Conservation (phyloP, 1,284 basidiomycete species). For the Sporisorium reilianum region DNA sequence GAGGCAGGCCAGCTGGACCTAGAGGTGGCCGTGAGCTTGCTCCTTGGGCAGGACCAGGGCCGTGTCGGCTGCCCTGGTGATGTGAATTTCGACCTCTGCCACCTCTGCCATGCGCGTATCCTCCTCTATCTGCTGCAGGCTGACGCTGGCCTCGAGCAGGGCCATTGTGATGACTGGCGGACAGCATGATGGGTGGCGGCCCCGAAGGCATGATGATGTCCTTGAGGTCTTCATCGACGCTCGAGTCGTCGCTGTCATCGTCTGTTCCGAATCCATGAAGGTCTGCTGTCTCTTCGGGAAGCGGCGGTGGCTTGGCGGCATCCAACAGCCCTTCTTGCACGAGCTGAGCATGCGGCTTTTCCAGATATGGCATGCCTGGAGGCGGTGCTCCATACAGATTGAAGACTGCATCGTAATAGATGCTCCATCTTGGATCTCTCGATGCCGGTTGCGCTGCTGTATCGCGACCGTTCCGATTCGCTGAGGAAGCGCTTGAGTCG, state of each 20-base stretch:
- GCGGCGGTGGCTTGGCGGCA: conserved; percentile 36
- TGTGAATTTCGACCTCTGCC: conserved; percentile 14
- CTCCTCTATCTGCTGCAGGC: not conserved
- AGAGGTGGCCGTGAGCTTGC: conserved; percentile 1
- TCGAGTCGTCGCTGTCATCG: conserved; percentile 53
- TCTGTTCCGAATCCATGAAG: conserved; percentile 7
- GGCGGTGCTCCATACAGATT: conserved; percentile 96
- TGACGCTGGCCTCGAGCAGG: not conserved
- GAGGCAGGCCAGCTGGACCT: not conserved
- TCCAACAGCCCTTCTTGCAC: conserved; percentile 45
- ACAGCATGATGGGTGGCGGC: conserved; percentile 46
- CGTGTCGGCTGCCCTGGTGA: conserved; percentile 10
- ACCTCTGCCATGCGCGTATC: not conserved
- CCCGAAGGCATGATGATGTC: conserved; percentile 64
- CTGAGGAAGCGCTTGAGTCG: not conserved
- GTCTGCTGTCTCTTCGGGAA: conserved; percentile 26
- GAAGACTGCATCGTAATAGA: conserved; percentile 92
- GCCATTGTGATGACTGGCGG: not conserved
- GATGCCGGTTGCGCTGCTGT: not conserved
- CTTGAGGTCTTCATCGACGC: conserved; percentile 58
- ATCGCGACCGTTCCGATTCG: not conserved
- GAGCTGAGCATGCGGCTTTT: conserved; percentile 70
- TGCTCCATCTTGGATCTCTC: conserved; percentile 73
- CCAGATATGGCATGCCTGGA: conserved; percentile 93
- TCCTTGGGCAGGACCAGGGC: not conserved